phyloP scores from a whole-genome alignment of 176 grass and related monocot genomes.

The Triticum monococcum region DNA sequence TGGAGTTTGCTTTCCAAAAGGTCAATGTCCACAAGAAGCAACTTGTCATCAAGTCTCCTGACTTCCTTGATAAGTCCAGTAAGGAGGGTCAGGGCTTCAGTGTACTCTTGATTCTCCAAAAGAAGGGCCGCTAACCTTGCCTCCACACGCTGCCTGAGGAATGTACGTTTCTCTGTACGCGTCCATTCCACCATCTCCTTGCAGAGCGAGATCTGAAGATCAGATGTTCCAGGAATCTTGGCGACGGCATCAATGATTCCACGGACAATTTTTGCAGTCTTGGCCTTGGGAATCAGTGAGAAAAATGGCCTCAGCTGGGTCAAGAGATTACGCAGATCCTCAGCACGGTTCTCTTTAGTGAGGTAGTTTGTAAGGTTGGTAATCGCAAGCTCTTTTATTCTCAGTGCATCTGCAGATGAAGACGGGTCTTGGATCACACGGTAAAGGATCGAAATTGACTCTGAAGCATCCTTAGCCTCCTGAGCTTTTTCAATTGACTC shows the following conservation, averaged over 20 bases:
- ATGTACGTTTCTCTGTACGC: background rate
- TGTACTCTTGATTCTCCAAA: background rate
- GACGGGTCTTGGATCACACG: constrained; percentile 10
- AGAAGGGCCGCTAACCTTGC: constrained; percentile 12
- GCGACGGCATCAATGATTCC: constrained; percentile 6
- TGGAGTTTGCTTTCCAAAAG: constrained; percentile 17
- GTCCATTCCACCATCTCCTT: constrained; percentile 24
- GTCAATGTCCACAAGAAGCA: constrained; percentile 11
- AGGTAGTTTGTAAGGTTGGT: constrained; percentile 16
- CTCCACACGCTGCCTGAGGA: constrained; percentile 11
- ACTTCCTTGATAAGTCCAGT: constrained; percentile 21
- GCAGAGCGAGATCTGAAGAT: constrained; percentile 19
- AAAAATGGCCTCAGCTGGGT: constrained; percentile 9
- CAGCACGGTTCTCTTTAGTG: constrained; percentile 10
- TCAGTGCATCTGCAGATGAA: constrained; percentile 11
- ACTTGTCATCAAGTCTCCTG: constrained; percentile 20
- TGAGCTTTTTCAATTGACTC: constrained; percentile 18
- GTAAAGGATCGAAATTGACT: constrained; percentile 9
- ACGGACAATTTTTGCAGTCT: constrained; percentile 21
- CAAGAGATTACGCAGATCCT: constrained; percentile 12
- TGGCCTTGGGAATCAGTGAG: constrained; percentile 16
- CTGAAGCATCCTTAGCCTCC: constrained; percentile 18
- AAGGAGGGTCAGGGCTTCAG: constrained; percentile 5
- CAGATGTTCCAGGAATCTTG: constrained; percentile 13
- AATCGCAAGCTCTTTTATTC: background rate